Percentiles rank a stretch among this genome's conserved stretches.
Evolutionary conservation across 768 basidiomycete species (phyloP).

Genomic region (Thelephora aurantiotincta): DNA sequence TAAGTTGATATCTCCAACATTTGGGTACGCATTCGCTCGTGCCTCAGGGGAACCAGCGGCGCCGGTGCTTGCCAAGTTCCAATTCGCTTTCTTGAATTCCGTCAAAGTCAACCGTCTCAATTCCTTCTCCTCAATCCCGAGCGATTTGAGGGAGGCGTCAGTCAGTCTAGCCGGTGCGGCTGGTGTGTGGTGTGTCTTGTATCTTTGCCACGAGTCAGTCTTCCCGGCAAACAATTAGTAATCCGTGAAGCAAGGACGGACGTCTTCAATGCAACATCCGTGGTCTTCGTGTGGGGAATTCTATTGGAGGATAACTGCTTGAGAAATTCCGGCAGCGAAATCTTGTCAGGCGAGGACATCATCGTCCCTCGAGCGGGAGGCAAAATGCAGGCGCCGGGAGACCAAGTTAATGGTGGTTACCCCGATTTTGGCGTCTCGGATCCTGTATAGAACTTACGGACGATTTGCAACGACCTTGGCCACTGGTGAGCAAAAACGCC

Average conservation of each 20-base stretch:
- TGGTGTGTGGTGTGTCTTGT: slow-evolving; percentile 55
- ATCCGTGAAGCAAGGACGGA: slow-evolving; percentile 11
- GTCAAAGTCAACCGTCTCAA: slow-evolving; percentile 43
- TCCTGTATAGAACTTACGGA: too few relatives aligned
- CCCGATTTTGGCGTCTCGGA: too few relatives aligned
- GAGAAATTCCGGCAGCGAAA: slow-evolving; percentile 52
- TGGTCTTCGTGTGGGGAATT: slow-evolving; percentile 49
- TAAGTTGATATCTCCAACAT: background rate
- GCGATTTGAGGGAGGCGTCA: slow-evolving; percentile 38
- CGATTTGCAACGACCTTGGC: too few relatives aligned
- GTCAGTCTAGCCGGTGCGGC: slow-evolving; percentile 41
- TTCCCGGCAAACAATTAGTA: background rate
- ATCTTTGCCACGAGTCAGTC: slow-evolving; percentile 27
- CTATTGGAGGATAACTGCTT: slow-evolving; percentile 46
- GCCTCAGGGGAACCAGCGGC: slow-evolving; percentile 2
- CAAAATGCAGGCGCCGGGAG: background rate
- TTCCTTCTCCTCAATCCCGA: slow-evolving; percentile 52
- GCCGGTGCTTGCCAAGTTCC: slow-evolving; percentile 30
- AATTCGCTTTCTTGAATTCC: slow-evolving; percentile 39
- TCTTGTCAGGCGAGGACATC: slow-evolving; percentile 24
- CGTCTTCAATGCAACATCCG: slow-evolving; percentile 60
- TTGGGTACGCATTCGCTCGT: background rate
- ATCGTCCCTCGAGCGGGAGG: background rate
- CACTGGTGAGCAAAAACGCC: too few relatives aligned
- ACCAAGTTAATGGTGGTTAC: too few relatives aligned